Conservation (phyloP, 1,139 yeast species). For the Zygosaccharomyces sapae region DNA sequence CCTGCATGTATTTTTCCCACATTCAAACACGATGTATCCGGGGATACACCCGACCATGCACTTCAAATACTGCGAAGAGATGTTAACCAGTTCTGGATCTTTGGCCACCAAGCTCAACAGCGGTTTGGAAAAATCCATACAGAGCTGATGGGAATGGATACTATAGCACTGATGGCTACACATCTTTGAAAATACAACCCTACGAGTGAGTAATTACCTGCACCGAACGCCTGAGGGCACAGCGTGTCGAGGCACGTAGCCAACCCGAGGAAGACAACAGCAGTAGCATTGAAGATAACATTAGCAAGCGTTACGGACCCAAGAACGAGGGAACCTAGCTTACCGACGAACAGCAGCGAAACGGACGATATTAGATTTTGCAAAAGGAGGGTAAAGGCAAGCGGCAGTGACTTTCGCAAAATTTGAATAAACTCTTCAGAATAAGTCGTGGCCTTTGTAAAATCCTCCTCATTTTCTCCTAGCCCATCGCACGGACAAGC, state of each 20-base stretch:
- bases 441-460: not conserved
- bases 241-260: constrained; percentile 53
- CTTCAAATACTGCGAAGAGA: constrained; percentile 39
- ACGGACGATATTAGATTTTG: constrained; percentile 46
- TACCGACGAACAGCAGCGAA: constrained; percentile 46
- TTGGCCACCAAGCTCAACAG: constrained; percentile 37
- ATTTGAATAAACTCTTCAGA: constrained; percentile 3
- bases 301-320: constrained; percentile 49
- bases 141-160: constrained; percentile 37
- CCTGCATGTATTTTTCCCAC: constrained; percentile 43
- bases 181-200: constrained; percentile 45
- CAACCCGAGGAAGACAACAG: constrained; percentile 51
- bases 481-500: constrained; percentile 4
- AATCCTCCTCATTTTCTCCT: not conserved
- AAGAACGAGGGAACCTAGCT: constrained; percentile 43
- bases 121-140: constrained; percentile 42
- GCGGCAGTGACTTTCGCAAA: constrained; percentile 31
- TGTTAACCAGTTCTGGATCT: constrained; percentile 35
- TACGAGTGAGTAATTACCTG: constrained; percentile 38
- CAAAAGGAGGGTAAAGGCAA: constrained; percentile 44
- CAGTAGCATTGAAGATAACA: constrained; percentile 48
- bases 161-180: constrained; percentile 40
- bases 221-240: constrained; percentile 52
- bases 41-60: constrained; percentile 40
- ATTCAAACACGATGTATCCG: constrained; percentile 41